phyloP scores from a whole-genome alignment of 306 rosid genomes.

The Pueraria montana region DNA sequence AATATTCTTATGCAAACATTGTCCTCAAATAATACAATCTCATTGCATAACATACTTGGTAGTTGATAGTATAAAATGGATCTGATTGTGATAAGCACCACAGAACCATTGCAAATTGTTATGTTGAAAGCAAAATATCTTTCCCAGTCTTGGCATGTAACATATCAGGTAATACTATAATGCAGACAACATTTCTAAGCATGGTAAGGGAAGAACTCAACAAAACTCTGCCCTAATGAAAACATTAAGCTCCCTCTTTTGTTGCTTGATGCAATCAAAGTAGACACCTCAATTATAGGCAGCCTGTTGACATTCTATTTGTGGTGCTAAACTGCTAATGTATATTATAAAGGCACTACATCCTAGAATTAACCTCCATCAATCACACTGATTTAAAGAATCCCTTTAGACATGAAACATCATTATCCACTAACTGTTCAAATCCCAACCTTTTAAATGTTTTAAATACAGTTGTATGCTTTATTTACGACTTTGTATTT shows the following conservation, averaged over 20 bases:
- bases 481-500: too few species aligned
- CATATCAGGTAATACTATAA: background rate
- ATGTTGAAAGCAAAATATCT: background rate
- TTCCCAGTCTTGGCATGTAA: background rate
- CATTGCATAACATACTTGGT: background rate
- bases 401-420: too few species aligned
- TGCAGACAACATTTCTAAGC: background rate
- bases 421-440: too few species aligned
- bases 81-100: background rate
- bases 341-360: too few species aligned
- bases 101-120: background rate
- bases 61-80: background rate
- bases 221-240: background rate
- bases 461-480: too few species aligned
- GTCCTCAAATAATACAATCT: background rate
- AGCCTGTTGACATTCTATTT: too few species aligned
- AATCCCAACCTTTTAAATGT: too few species aligned
- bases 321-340: too few species aligned
- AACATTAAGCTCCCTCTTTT: background rate
- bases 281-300: background rate
- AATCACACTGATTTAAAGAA: too few species aligned
- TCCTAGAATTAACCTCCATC: too few species aligned
- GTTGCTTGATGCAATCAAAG: background rate
- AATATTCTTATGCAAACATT: background rate
- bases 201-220: background rate